These are phyloP conservation scores for Handroanthus guayacan DNA, from an alignment of 257 asterid species.

Conservation along the genomic window DNA sequence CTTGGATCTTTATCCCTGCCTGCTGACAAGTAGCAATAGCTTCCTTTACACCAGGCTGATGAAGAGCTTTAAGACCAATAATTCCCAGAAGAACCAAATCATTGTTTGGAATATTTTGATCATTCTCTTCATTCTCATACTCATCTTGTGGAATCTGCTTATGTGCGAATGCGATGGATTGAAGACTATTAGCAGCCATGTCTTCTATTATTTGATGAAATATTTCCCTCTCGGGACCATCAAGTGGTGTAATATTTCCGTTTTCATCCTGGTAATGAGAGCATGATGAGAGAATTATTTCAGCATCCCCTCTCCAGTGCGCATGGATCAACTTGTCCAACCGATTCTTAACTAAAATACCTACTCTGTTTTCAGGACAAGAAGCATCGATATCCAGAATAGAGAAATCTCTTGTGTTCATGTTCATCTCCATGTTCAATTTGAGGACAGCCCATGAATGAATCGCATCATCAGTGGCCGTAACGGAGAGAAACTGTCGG, in stretches of 20 bases:
- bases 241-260: slow-evolving; percentile 43
- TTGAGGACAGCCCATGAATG: slow-evolving; percentile 55
- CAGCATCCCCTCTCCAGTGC: slow-evolving; percentile 75
- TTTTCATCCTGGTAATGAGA: slow-evolving; percentile 42
- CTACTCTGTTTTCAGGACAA: slow-evolving; percentile 16
- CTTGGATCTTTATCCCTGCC: slow-evolving; percentile 56
- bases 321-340: slow-evolving; percentile 26
- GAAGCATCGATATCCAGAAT: slow-evolving; percentile 18
- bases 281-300: slow-evolving; percentile 54
- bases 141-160: slow-evolving; percentile 36
- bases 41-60: slow-evolving; percentile 50
- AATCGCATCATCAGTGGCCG: slow-evolving; percentile 65
- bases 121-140: slow-evolving; percentile 5
- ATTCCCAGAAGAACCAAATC: slow-evolving; percentile 48
- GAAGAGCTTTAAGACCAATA: slow-evolving; percentile 58
- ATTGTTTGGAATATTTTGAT: slow-evolving; percentile 34
- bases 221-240: slow-evolving; percentile 27
- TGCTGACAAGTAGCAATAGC: slow-evolving; percentile 54
- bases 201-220: slow-evolving; percentile 42
- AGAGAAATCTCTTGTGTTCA: too few species aligned
- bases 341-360: slow-evolving; percentile 4
- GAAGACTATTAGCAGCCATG: slow-evolving; percentile 57
- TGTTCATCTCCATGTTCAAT: slow-evolving; percentile 28
- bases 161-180: slow-evolving; percentile 61
- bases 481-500: slow-evolving; percentile 48